A percentile compares a stretch with the other conserved stretches of the same genome.
Conservation (phyloP, 345 rosid genomes). For the Moringa oleifera region DNA sequence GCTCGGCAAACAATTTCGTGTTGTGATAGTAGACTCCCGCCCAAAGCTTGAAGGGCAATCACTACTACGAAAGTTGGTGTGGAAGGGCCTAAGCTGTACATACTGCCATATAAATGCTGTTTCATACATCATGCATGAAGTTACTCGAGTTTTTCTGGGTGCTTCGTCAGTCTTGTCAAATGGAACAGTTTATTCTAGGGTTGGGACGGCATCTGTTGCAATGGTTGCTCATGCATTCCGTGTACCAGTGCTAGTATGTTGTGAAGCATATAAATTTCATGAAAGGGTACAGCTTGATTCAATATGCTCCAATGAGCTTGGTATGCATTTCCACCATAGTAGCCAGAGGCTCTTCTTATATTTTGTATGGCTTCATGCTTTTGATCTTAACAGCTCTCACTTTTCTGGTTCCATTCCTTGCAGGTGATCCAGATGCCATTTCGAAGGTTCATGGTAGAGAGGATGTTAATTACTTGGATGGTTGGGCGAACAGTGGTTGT, state of each 20-base stretch:
- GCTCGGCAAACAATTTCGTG: conserved; percentile 72
- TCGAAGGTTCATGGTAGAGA: conserved; percentile 63
- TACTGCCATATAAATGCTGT: conserved; percentile 87
- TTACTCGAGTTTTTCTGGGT: conserved; percentile 83
- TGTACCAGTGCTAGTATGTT: conserved; percentile 88
- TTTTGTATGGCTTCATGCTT: background rate
- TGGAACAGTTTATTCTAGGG: conserved; percentile 92
- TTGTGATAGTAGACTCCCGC: conserved; percentile 85
- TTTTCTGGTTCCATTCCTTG: conserved; percentile 13
- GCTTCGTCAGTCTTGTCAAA: conserved; percentile 95
- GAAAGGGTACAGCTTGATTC: conserved; percentile 97
- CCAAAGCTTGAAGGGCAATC: conserved; percentile 92
- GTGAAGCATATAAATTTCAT: conserved; percentile 95
- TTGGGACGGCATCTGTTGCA: conserved; percentile 93
- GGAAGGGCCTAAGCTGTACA: conserved; percentile 71
- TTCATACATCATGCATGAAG: conserved; percentile 95
- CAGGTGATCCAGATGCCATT: conserved; percentile 92
- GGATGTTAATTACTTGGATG: conserved; percentile 56
- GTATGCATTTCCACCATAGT: conserved; percentile 34
- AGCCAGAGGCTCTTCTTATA: background rate
- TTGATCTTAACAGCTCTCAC: background rate
- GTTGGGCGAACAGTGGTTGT: conserved; percentile 47
- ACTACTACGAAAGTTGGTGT: conserved; percentile 83
- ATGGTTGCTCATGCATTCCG: conserved; percentile 89
- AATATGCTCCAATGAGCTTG: conserved; percentile 91